Base-by-base conservation (phyloP, 805 yeast species). In the Candida cerambycidarum region DNA sequence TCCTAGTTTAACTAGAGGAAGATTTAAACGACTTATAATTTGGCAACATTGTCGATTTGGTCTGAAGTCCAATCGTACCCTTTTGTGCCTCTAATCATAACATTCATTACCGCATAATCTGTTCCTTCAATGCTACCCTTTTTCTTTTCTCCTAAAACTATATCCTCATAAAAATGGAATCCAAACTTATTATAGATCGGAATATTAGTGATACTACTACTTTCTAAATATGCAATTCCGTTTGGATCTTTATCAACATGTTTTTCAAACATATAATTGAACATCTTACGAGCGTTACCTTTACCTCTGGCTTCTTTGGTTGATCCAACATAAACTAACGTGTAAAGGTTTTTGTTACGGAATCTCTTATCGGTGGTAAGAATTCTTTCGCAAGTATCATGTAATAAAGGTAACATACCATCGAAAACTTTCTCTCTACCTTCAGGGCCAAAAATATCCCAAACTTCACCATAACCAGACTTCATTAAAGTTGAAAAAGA, bases 121-220 rank as follows among this genome's bases (percentile, higher is more conserved):
- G 53, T 48, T 12, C 75, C 76, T 42, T 65, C 72, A 11, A 57
- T 49, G 15, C 64, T 58, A 19, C 44, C 51, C 1, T 51, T 52
- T 4, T 11, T n/a, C 29, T 56, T 58, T 23, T 57, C 50, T 2
- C 76, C 76, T 51, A 77, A 61, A 55, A 71, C 58, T 28, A 77
- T 77, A 50, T 77, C 79, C 44, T 71, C 69, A 39, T 71, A 75
- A 18, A 71, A 69, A 28, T 66, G 61, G 51, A 76, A 77, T 5
- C 78, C 81, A 57, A 76, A 78, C 48, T 59, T 67, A 41, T 70
- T 69, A 55, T 78, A 78, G 41, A 78, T 76, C 5, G 82, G 82
- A 27, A 78, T 65, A 48, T 78, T 78, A 12, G 46, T 39, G 4
- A 63, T 43, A 7, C 76, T 59, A 1, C 78, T 70, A 52, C 79